Base-by-base conservation (phyloP, 225 moss, liverwort and hornwort species). In the Ulota crispa region DNA sequence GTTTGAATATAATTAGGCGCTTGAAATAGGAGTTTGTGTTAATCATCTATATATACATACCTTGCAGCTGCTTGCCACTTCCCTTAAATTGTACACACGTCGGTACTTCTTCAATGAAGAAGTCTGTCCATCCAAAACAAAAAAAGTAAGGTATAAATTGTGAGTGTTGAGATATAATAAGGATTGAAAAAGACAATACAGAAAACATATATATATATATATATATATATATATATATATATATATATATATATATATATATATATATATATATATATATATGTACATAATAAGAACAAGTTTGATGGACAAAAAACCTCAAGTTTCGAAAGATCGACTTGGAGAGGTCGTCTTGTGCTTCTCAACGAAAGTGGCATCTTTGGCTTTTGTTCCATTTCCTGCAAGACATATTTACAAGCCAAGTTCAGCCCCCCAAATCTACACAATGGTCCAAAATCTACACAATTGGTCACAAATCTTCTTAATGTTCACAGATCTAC, bases 41-140 rank as follows among this genome's bases (percentile, higher is more conserved):
- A 45, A 45, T 45, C 14, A 14, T 45, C 45, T 45, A 10, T 39
- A 39, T 39, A 39, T 39, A 39, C 39, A 5, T 94, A 92, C 97
- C 96, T 99, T 99, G 96, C 96, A 92, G 73, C 94, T 93, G 80
- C 96, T 89, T 1, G 93, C 86, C 67, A 96, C 96, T 78, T 96
- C 99, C 82, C 93, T 91, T 70, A 99, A 79, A 39, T 99, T 99
- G 91, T 99, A 99, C 21, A 93, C 99, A 53, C 93, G 99, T 64
- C 96, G 92, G 83, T 99, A 99, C 68, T 92, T 90, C 88, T 94
- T 94, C 81, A 99, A 78, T 4, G 99, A 99, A 16, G 96, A 94
- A 30, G 94, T 95, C 98, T 99, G 92, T 83, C 14, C 59, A 80
- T 24, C 13, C 72, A 73, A 30, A 85, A 18, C 27, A 63, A n/a